Conservation (phyloP, 352 stramenopile species). For the Halophytophthora batemanensis region DNA sequence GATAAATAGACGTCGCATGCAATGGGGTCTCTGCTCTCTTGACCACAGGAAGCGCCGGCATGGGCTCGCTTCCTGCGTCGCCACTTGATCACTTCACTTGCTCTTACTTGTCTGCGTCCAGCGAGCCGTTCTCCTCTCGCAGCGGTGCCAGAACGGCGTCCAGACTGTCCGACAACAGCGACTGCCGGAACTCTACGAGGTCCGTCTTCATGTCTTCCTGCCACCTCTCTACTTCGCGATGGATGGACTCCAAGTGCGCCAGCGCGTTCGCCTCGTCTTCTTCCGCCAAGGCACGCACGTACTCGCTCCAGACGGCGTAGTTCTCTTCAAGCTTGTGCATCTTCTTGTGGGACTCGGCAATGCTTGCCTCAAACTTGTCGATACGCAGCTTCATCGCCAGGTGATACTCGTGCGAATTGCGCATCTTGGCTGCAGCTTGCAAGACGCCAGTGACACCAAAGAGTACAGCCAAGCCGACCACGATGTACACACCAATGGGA, state of each 20-base stretch:
- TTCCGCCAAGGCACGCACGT: constrained; percentile 61
- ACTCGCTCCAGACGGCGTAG: constrained; percentile 71
- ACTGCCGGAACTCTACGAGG: constrained; percentile 56
- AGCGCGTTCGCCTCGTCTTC: constrained; percentile 65
- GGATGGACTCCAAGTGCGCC: constrained; percentile 59
- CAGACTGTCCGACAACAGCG: constrained; percentile 50
- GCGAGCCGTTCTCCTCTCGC: constrained; percentile 24
- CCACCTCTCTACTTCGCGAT: constrained; percentile 70
- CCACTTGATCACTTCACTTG: neutral
- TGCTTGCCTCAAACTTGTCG: constrained; percentile 54
- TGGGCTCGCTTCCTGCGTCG: constrained; percentile 3
- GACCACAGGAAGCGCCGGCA: constrained; percentile 8
- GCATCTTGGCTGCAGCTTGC: constrained; percentile 42
- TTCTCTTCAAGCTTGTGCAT: constrained; percentile 66
- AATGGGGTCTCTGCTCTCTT: constrained; percentile 15
- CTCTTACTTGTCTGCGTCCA: constrained; percentile 12
- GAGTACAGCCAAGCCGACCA: constrained; percentile 36
- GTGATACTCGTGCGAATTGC: constrained; percentile 65
- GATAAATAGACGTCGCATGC: constrained; percentile 28
- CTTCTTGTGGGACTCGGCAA: constrained; percentile 62
- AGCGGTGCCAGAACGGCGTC: constrained; percentile 44
- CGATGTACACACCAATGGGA: constrained; percentile 32
- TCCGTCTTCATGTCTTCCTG: constrained; percentile 72
- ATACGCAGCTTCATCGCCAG: constrained; percentile 53
- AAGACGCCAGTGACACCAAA: constrained; percentile 58